Evolutionary conservation across 164 flowering plant species (phyloP).

Genomic region (Akebia trifoliata): DNA sequence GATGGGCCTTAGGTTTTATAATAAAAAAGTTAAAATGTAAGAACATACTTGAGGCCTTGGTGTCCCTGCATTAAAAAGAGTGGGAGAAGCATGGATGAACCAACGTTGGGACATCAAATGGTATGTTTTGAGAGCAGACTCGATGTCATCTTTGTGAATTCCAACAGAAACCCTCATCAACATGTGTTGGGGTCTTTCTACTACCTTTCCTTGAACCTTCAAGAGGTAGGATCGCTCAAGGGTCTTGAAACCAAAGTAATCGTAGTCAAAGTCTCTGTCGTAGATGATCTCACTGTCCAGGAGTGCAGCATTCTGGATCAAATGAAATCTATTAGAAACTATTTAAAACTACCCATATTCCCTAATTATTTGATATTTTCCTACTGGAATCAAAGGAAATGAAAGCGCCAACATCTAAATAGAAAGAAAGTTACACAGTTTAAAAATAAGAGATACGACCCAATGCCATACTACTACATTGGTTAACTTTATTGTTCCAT

Average conservation of each 20-base stretch:
- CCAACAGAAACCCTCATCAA: conserved; percentile 99
- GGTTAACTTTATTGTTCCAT: no score
- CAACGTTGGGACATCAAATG: conserved; percentile 97
- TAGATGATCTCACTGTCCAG: conserved; percentile 96
- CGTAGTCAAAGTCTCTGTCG: conserved; percentile 97
- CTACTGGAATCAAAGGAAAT: not conserved
- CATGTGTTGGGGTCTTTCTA: conserved; percentile 99
- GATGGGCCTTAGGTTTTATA: not conserved
- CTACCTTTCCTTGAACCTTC: conserved; percentile 86
- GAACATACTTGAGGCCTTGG: conserved; percentile 89
- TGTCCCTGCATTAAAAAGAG: conserved; percentile 96
- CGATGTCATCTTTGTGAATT: conserved; percentile 93
- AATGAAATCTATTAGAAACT: not conserved
- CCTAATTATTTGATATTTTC: not conserved
- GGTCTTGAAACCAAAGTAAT: conserved; percentile 98
- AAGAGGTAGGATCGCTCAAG: conserved; percentile 97
- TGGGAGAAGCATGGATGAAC: conserved; percentile 99
- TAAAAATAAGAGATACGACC: no score
- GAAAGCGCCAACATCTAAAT: not conserved
- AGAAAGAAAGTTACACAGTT: not conserved
- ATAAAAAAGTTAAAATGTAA: not conserved
- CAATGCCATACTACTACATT: no score
- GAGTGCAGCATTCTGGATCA: conserved; percentile 81
- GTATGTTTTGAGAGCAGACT: conserved; percentile 81
- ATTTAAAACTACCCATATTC: no score